Base-by-base conservation (phyloP, 2,329 filamentous ascomycete genomes). In the Trichoderma asperellum region DNA sequence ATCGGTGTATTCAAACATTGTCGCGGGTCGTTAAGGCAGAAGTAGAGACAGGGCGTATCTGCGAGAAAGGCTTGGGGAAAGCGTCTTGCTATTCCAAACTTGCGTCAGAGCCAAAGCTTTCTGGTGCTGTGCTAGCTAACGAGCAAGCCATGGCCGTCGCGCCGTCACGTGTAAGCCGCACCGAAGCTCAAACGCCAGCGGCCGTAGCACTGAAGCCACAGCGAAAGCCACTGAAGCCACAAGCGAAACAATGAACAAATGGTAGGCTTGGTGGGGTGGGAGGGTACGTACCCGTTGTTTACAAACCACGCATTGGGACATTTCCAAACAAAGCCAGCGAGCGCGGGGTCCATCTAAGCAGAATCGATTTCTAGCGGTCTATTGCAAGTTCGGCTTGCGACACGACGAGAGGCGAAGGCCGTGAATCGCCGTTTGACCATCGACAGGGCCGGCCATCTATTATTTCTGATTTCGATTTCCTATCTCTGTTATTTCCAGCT, bases 1-100 rank as follows among this genome's bases (percentile, higher is more conserved):
- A 43, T 90, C 85, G 29, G 87, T 85, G 77, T 89, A 90, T 75
- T 91, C 85, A 55, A 89, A 83, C 86, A 91, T 91, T 37, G 43
- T 49, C 43, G 52, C 40, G 27, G 34, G 43, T 27, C 47, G 11
- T 27, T 16, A 24, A 29, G 27, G 32, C 5, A 49, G 21, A 56
- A 35, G 27, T 7, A 35, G 18, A 34, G 21, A 21, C 7, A 6
- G 60, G 29, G 35, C 4, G 18, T n/a, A n/a, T n/a, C 24, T 18
- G 24, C 47, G 4, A 21, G 2, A 29, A 11, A 57, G 34, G 40
- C 4, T 24, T 43, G 18, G 24, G 24, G 24, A 43, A 62, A 40
- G 40, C 11, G 16, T 43, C 24, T n/a, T 8, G 16, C 18, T 18
- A 8, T 32, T 24, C 12, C 57, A 43, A 27, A 29, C 57, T 43